Evolutionary conservation across 164 flowering plant species (phyloP).

Genomic region (Amborella trichopoda): DNA sequence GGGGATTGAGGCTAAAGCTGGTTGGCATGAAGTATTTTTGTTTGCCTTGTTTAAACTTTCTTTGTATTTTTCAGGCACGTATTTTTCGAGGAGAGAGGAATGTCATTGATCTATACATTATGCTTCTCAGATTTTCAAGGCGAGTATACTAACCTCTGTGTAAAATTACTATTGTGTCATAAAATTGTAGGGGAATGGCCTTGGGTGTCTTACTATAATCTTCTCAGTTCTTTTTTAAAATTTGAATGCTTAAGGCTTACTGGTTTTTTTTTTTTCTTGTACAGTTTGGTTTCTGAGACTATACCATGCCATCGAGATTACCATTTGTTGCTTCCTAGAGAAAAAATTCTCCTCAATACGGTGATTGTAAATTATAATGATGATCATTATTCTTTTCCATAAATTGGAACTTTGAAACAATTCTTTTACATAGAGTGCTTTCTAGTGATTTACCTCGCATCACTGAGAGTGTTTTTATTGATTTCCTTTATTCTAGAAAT

Average conservation of each 20-base stretch:
- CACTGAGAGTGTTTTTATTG: no score
- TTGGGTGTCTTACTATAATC: neutral
- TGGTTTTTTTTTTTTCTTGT: constrained; percentile 6
- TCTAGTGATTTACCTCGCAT: neutral
- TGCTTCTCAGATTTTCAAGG: constrained; percentile 93
- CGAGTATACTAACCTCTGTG: constrained; percentile 11
- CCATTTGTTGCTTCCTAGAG: constrained; percentile 36
- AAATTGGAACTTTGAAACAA: no score
- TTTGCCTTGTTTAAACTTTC: neutral
- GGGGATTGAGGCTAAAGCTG: no score
- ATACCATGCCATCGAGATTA: constrained; percentile 93
- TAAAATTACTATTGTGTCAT: neutral
- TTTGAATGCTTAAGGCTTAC: neutral
- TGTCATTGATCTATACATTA: constrained; percentile 72
- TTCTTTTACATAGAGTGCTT: neutral
- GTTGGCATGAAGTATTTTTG: neutral
- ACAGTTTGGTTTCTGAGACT: constrained; percentile 87
- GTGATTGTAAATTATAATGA: constrained; percentile 16
- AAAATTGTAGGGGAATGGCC: neutral
- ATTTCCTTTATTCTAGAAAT: constrained; percentile 35
- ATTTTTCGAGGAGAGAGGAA: constrained; percentile 80
- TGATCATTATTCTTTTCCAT: no score
- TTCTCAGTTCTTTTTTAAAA: neutral
- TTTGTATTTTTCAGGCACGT: constrained; percentile 51
- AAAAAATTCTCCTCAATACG: constrained; percentile 38